Evolutionary conservation across 805 yeast species (phyloP), one percentile per base, ranked within the genome.

Genomic region (Candida chauliodis): DNA sequence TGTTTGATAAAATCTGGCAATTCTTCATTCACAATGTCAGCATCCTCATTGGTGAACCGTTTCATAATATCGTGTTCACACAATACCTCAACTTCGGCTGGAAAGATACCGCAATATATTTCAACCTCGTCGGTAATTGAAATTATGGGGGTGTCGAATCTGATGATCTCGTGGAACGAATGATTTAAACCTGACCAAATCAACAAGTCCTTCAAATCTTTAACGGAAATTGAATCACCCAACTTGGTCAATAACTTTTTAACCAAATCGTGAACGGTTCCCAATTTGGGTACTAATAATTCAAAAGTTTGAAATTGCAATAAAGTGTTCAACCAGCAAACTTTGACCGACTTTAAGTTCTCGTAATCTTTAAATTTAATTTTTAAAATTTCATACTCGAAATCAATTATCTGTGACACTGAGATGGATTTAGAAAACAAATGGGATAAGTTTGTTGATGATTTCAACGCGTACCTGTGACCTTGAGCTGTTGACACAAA

Each of bases 321-420:
- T 32, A 86, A 73, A 30, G 78, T 78, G 1, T 81, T 76, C 29
- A 90, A 65, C 91, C 95, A 88, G 37, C 71, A 71, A 15, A 91
- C 67, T 37, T 71, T 77, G 29, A 90, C 61, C 4, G 78, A 59
- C 42, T 77, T 76, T 79, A 87, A 75, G 45, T 75, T 79, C 58
- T 93, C 99, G 50, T 83, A 75, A 45, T 88, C 95, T 24, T 67
- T 72, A 38, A 91, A 64, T 2, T 90, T 78, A 30, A 89, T 79
- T 32, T 79, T 84, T 51, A 93, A 69, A 1, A 83, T 61, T 52
- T 91, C 96, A 55, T 84, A 91, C 47, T 81, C 81, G 41, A 91
- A 74, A 15, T 53, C 51, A 11, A 62, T 58, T 3, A 64, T 55
- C 30, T 70, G 73, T 6, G 73, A 63, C 16, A 69, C 72, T 1